Evolutionary conservation across 2,329 filamentous ascomycete genomes (phyloP).

Genomic region (Clarireedia paspali): DNA sequence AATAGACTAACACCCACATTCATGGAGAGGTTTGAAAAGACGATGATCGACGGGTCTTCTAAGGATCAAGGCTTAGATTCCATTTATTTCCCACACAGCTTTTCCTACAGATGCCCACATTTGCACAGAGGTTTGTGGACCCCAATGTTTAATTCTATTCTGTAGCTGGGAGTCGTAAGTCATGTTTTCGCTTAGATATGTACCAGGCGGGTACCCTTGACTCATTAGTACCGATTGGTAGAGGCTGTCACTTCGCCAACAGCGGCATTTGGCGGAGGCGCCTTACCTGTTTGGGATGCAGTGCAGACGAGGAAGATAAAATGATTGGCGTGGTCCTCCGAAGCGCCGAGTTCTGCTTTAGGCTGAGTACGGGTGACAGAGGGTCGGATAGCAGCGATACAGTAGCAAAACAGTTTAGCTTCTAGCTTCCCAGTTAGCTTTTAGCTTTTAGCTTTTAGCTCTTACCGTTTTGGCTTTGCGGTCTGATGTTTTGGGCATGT

Average conservation of each 20-base stretch:
- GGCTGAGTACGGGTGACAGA: background rate
- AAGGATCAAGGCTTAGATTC: background rate
- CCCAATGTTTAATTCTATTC: background rate
- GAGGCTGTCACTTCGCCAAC: background rate
- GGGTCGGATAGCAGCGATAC: background rate
- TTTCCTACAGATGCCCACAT: no score
- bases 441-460: no score
- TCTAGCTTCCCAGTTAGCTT: background rate
- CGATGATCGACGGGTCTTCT: background rate
- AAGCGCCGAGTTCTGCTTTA: background rate
- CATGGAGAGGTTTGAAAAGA: background rate
- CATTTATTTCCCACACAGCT: background rate
- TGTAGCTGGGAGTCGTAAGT: background rate
- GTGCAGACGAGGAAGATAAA: no score
- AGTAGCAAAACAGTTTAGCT: background rate
- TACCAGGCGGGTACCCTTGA: background rate
- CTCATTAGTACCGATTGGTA: background rate
- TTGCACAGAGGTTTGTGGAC: background rate
- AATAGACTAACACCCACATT: background rate
- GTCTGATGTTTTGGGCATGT: no score
- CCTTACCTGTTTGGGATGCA: background rate
- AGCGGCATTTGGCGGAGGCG: background rate
- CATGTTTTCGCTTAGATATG: conserved; percentile 1
- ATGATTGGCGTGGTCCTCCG: background rate
- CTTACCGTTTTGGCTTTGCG: no score